Conservation (phyloP, 345 rosid genomes). For the Anacardium occidentale region DNA sequence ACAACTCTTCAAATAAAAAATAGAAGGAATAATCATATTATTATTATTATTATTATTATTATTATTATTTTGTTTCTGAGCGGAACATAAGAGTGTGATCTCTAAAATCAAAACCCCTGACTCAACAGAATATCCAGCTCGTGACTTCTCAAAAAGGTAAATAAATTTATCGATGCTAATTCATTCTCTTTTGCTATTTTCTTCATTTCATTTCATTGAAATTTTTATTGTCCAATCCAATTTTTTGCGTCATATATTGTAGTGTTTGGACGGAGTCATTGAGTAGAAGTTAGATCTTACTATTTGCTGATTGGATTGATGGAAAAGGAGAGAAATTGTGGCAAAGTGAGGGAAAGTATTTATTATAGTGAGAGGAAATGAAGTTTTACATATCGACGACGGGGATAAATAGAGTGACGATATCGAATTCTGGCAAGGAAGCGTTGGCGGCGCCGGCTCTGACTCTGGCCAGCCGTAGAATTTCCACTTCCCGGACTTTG, state of each 20-base stretch:
- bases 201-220: not conserved
- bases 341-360: conserved; percentile 9
- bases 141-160: conserved; percentile 1
- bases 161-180: not conserved
- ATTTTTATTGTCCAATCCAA: not conserved
- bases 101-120: not conserved
- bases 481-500: conserved; percentile 44
- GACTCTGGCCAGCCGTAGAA: conserved; percentile 47
- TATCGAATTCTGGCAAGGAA: conserved; percentile 48
- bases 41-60: too few relatives aligned
- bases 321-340: conserved; percentile 32
- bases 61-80: not conserved
- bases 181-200: not conserved
- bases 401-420: conserved; percentile 64
- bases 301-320: conserved; percentile 24
- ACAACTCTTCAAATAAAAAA: not conserved
- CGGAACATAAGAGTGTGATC: conserved; percentile 14
- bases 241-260: not conserved
- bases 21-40: not conserved
- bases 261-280: not conserved
- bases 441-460: conserved; percentile 33
- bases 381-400: conserved; percentile 69
- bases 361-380: conserved; percentile 30
- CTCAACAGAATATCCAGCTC: conserved; percentile 9
- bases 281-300: conserved; percentile 15